A percentile compares a stretch with the other conserved stretches of the same genome.
These are phyloP conservation scores for Fraxinus pennsylvanica DNA, from an alignment of 257 asterid species.

Conservation along the genomic window DNA sequence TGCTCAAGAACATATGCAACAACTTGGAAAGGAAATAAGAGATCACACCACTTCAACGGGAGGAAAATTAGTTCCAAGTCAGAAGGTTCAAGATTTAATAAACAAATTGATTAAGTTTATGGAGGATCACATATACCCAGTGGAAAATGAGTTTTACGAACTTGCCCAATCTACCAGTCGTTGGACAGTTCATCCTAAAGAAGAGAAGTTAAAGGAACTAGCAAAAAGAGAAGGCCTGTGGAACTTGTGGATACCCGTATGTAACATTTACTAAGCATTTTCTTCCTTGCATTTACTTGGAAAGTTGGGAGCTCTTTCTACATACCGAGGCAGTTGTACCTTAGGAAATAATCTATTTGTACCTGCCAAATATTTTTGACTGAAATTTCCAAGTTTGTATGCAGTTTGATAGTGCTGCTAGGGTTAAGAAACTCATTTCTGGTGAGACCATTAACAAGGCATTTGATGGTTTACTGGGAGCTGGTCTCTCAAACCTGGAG, in stretches of 20 bases:
- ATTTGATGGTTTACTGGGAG: constrained; percentile 63
- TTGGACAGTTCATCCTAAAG: constrained; percentile 87
- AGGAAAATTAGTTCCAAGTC: constrained; percentile 70
- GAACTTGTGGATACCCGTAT: constrained; percentile 93
- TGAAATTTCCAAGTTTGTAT: constrained; percentile 21
- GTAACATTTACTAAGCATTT: constrained; percentile 25
- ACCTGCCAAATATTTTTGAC: constrained; percentile 3
- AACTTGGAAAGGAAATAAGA: constrained; percentile 33
- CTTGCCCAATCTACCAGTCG: constrained; percentile 74
- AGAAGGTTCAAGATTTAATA: constrained; percentile 67
- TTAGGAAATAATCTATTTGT: background rate
- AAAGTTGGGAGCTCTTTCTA: background rate
- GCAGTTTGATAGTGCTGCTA: constrained; percentile 88
- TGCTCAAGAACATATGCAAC: constrained; percentile 37
- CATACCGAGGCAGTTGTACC: background rate
- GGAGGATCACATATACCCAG: constrained; percentile 81
- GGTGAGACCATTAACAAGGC: constrained; percentile 40
- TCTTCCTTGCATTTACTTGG: constrained; percentile 6
- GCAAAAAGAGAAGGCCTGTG: constrained; percentile 83
- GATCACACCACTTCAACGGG: constrained; percentile 36
- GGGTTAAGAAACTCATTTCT: constrained; percentile 67
- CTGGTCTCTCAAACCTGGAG: constrained; percentile 89
- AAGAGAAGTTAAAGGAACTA: constrained; percentile 84
- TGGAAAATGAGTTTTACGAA: constrained; percentile 72
- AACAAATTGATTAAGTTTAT: constrained; percentile 67